These are phyloP conservation scores for Ormosia emarginata DNA, from an alignment of 306 rosid genomes.

Conservation along the genomic window DNA sequence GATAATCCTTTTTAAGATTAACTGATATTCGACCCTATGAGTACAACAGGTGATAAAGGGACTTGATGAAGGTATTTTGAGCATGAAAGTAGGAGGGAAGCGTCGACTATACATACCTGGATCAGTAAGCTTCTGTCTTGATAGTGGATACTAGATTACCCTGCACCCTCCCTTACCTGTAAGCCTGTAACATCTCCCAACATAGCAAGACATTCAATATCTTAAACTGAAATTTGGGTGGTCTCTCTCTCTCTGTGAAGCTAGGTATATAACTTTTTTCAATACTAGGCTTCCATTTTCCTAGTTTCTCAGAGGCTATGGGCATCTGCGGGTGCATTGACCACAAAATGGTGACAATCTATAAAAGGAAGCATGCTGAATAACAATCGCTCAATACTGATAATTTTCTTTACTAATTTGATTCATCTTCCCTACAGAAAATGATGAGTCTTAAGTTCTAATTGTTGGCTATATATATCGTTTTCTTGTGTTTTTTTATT, in stretches of 20 bases:
- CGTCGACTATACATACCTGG: constrained; percentile 93
- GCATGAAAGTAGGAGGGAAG: constrained; percentile 89
- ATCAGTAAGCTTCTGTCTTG: constrained; percentile 56
- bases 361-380: background rate
- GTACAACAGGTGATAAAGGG: constrained; percentile 88
- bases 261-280: background rate
- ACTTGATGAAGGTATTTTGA: constrained; percentile 90
- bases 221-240: background rate
- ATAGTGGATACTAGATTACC: constrained; percentile 1
- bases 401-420: background rate
- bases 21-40: constrained; percentile 24
- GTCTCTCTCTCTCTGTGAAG: background rate
- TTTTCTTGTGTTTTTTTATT: constrained; percentile 3
- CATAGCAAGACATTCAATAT: background rate
- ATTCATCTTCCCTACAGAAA: background rate
- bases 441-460: background rate
- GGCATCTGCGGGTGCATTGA: background rate
- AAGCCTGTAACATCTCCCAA: background rate
- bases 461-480: background rate
- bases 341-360: background rate
- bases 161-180: background rate
- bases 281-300: background rate
- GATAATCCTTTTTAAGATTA: background rate
- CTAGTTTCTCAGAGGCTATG: background rate
- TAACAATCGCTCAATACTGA: background rate